These are phyloP conservation scores for Cladorrhinum samala DNA, from an alignment of 495 filamentous ascomycete species.

Conservation along the genomic window DNA sequence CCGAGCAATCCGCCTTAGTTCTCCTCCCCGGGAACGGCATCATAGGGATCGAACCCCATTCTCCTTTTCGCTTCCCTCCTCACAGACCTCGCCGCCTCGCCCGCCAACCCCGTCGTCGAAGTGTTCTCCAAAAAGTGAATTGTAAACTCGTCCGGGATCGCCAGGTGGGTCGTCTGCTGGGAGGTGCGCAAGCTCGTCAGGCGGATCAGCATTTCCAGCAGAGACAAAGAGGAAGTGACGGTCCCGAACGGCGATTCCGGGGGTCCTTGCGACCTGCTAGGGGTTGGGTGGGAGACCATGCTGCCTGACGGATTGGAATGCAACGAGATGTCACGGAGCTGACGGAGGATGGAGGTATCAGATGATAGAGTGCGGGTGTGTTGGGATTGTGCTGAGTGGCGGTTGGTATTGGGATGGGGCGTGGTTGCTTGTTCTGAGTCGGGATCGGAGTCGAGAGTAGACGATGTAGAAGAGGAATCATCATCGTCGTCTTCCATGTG, in stretches of 20 bases:
- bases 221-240: constrained; percentile 79
- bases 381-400: not conserved
- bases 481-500: constrained; percentile 50
- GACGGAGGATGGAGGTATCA: constrained; percentile 35
- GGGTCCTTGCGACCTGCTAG: not conserved
- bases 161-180: constrained; percentile 85
- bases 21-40: constrained; percentile 21
- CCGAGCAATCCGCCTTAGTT: not conserved
- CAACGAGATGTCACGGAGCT: constrained; percentile 37
- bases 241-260: constrained; percentile 32
- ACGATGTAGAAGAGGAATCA: constrained; percentile 23
- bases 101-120: constrained; percentile 64
- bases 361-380: constrained; percentile 22
- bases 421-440: constrained; percentile 4
- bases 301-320: constrained; percentile 20
- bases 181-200: constrained; percentile 93
- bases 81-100: constrained; percentile 63
- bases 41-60: constrained; percentile 70
- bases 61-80: constrained; percentile 63
- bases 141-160: constrained; percentile 90
- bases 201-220: constrained; percentile 90
- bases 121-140: constrained; percentile 89
- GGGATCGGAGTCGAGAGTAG: constrained; percentile 19
- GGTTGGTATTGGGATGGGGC: not conserved
- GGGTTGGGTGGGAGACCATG: constrained; percentile 9